A percentile compares a stretch with the other conserved stretches of the same genome.
These are phyloP conservation scores for Penicillium griseofulvum DNA, from an alignment of 2,329 filamentous ascomycete species.

Conservation along the genomic window DNA sequence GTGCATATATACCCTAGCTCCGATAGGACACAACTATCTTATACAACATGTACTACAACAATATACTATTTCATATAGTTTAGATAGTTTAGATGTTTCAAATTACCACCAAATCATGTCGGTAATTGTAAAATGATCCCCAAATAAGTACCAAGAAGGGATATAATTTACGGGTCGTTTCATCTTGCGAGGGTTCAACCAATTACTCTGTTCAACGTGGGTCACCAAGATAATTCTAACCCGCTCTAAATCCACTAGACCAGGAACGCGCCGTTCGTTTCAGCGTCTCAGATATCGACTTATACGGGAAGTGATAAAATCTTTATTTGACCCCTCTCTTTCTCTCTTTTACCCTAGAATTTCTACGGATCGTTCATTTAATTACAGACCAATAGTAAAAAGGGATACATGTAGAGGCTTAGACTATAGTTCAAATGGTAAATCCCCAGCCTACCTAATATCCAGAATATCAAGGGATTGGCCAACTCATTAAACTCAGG, in stretches of 20 bases:
- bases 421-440: not conserved
- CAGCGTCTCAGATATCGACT: slow-evolving; percentile 1
- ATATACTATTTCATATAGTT: no score
- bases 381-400: not conserved
- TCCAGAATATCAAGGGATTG: slow-evolving; percentile 20
- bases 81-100: no score
- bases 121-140: not conserved
- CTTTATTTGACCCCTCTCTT: not conserved
- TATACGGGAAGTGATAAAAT: not conserved
- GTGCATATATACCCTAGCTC: no score
- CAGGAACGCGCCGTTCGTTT: slow-evolving; percentile 10
- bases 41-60: no score
- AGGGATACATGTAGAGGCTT: not conserved
- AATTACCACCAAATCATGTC: no score
- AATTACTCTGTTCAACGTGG: slow-evolving; percentile 19
- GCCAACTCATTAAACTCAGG: slow-evolving; percentile 14
- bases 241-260: not conserved
- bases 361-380: not conserved
- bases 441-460: slow-evolving; percentile 11
- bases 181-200: slow-evolving; percentile 17
- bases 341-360: not conserved
- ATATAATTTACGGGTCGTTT: slow-evolving; percentile 14
- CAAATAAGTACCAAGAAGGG: not conserved
- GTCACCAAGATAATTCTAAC: slow-evolving; percentile 13
- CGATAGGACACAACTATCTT: no score